Evolutionary conservation across 2,329 filamentous ascomycete species (phyloP), one percentile per base, ranked within the genome.

Genomic region (Penicillium thymicola): DNA sequence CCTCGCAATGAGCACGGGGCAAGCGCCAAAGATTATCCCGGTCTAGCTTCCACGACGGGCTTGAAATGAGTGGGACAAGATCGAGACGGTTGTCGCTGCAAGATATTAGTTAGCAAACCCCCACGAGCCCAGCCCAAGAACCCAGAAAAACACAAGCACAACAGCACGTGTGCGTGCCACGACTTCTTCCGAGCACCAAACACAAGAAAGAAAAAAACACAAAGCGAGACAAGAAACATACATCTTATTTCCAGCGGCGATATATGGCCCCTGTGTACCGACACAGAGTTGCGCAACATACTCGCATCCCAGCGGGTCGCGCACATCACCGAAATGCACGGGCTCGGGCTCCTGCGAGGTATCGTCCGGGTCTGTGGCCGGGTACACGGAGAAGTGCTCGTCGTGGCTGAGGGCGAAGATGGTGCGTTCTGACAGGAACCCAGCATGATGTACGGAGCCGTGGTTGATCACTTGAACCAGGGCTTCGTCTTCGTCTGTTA

Each of bases 401-500:
- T 87, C 85, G 4, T 85, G 85, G 55, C 83, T 85, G 9, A 87
- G 74, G 5, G 82, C 82, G 61, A 81, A 86, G 51, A 85, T 78
- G 40, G 79, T 74, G 36, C 73, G 70, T 5, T 77, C 70, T 14
- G 76, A 79, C 25, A 87, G 72, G 69, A 86, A 86, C 2, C 83
- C 84, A 23, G 84, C 82, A 61, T 83, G 83, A 60, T 86, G 83
- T 48, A 87, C 80, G 8, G 85, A 85, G 46, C 81, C 76, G 62
- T 86, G 84, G 66, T 86, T 87, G 67, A 86, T 79, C 32, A 86
- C 83, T 65, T 86, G 83, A 49, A 83, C 76, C 30, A 87, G 72
- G 2, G 84, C 83, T 50, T 87, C 85, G 52, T 87, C 84, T 69
- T 87, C 85, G 47, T 83, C 81, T 3, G 70, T 65, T 41, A 84